phyloP scores from a whole-genome alignment of 192 early-diverging fungal genomes.

The Mortierella claussenii region DNA sequence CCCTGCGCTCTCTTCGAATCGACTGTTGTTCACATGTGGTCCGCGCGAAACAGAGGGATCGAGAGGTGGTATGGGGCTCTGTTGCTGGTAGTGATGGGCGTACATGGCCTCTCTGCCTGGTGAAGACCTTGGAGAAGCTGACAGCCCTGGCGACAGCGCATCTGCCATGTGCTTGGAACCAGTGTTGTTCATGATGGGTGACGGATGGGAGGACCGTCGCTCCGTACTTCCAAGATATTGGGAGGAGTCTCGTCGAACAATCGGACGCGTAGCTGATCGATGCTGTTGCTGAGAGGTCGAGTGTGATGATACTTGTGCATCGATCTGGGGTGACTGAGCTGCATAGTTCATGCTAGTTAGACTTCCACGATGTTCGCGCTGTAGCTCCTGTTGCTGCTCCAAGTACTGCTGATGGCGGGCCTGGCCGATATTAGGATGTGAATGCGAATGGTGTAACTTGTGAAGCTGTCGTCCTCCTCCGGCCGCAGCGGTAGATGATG shows the following conservation, averaged over 20 bases:
- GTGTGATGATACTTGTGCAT: too few relatives aligned
- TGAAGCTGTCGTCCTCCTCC: constrained; percentile 12
- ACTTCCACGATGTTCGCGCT: constrained; percentile 36
- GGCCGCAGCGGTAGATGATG: constrained; percentile 2
- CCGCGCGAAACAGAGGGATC: constrained; percentile 1
- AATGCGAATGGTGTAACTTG: constrained; percentile 48
- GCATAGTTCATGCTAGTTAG: constrained; percentile 9
- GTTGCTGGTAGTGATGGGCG: constrained; percentile 3
- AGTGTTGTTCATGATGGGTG: constrained; percentile 2
- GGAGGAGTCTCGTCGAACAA: constrained; percentile 23
- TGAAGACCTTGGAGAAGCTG: constrained; percentile 36
- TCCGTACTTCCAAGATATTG: constrained; percentile 19
- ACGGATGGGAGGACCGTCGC: constrained; percentile 34
- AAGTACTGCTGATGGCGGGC: constrained; percentile 32
- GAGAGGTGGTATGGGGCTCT: neutral
- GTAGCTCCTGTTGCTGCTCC: constrained; percentile 35
- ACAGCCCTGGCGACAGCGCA: constrained; percentile 25
- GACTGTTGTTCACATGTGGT: neutral
- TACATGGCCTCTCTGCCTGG: constrained; percentile 27
- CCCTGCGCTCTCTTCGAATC: constrained; percentile 16
- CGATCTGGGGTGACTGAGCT: constrained; percentile 1
- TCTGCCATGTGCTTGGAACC: constrained; percentile 23
- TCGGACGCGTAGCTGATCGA: constrained; percentile 11
- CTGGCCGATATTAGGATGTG: constrained; percentile 51
- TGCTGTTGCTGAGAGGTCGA: constrained; percentile 4